Evolutionary conservation across 805 yeast genomes (phyloP), one percentile per base, ranked within the genome.

Genomic region (Wickerhamiella siamensis): DNA sequence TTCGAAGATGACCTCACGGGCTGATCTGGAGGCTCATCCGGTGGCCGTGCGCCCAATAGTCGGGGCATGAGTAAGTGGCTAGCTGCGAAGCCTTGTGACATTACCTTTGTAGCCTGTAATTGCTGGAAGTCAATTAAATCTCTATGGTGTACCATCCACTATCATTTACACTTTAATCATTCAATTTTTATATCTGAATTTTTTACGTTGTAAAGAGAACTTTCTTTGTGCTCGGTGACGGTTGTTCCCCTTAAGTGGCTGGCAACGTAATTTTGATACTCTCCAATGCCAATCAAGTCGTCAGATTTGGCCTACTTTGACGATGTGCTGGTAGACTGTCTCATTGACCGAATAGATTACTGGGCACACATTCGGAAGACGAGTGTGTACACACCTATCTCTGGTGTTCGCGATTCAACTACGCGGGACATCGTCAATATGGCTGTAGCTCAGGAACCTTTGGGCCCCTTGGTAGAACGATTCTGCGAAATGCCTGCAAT

Each of bases 341-440:
- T 55, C 22, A 42, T 55, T 15, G 58, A 55, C 36, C 41, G 47
- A 32, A 42, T 55, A 20, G 49, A 46, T 45, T 59, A 52, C 39
- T 59, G 64, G 63, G 47, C 52, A 19, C 45, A 43, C 21, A 50
- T 48, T 10, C 48, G 59, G 17, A 60, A 60, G 38, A 51, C 52
- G 33, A 27, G 27, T 19, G n/a, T 14, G 17, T 34, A 34, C 27
- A 17, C 14, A 8, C 37, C 27, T 15, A 21, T 34, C 4, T 20
- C 19, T 14, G 37, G 37, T 14, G 17, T 34, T 24, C 29, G 29
- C 29, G 29, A 24, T 17, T n/a, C 31, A 15, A 16, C 38, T 22
- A 3, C 4, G 31, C 31, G 22, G 14, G 31, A 16, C 4, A 24
- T 24, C 6, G 29, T 24, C 29, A 12, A 24, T 12, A 6, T 6